Percentiles rank a stretch among this genome's conserved stretches.
phyloP scores from a whole-genome alignment of 345 rosid species.

The Geranium brycei region DNA sequence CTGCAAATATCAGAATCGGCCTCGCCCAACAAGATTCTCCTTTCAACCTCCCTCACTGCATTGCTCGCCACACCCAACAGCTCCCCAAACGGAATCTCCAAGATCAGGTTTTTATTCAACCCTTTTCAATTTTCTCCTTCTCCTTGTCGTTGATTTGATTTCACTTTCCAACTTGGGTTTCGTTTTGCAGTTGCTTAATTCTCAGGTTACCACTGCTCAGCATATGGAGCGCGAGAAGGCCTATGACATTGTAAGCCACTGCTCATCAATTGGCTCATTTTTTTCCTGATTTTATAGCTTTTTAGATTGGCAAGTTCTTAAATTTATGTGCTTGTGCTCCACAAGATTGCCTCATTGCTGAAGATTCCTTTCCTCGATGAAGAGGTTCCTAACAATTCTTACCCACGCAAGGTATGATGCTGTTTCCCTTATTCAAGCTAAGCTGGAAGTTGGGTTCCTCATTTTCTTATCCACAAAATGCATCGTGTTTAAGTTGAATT shows the following conservation, averaged over 20 bases:
- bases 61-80: constrained; percentile 52
- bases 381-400: constrained; percentile 52
- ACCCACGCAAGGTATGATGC: constrained; percentile 54
- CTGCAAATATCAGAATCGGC: constrained; percentile 68
- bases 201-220: constrained; percentile 63
- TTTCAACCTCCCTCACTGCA: constrained; percentile 56
- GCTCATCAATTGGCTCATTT: neutral
- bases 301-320: neutral
- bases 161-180: neutral
- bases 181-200: constrained; percentile 50
- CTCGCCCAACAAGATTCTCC: constrained; percentile 72
- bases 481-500: too few species aligned
- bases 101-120: constrained; percentile 47
- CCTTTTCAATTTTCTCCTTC: neutral
- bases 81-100: constrained; percentile 32
- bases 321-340: constrained; percentile 1
- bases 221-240: constrained; percentile 76
- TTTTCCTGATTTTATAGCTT: neutral
- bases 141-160: neutral
- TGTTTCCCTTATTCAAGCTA: neutral
- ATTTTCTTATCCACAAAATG: neutral
- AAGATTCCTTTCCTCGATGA: constrained; percentile 81
- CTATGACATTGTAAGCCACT: constrained; percentile 54
- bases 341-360: constrained; percentile 65
- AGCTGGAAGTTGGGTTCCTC: neutral